Evolutionary conservation across 176 grass and related monocot species (phyloP), one percentile per base, ranked within the genome.

Genomic region (Avena sativa): DNA sequence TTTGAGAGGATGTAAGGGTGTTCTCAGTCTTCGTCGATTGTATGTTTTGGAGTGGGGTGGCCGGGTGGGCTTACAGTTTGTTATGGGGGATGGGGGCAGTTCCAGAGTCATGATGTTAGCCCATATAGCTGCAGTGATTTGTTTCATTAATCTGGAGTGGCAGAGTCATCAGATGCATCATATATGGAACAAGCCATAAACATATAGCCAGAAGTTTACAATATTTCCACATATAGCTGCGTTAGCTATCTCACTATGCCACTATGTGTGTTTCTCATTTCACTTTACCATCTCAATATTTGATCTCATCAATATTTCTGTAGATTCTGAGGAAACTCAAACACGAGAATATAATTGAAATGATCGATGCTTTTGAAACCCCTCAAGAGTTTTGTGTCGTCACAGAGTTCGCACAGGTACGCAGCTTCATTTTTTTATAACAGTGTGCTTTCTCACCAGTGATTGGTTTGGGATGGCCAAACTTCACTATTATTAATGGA

Each of bases 311-410:
- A 16, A 44, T 12, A 49, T 61, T 75, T 74, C 26, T 76, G 71
- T 59, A 98, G 95, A 98, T 98, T 55, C 88, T 95, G 53, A 90
- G 95, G 84, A 98, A 93, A 65, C 87, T 98, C 77, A 98, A 98
- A 78, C 96, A 98, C 19, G 90, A 78, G 62, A 98, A 98, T 82
- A 98, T 98, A 78, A 98, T 98, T 52, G 93, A 95, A 86, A 98
- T 98, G 93, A 80, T 98, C 1, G 96, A 95, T 93, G 83, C 96
- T 26, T 98, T 98, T 72, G 96, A 98, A 71, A 98, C 89, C 34
- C 91, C 93, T 53, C 93, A 98, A 89, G 95, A 95, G 87, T 98
- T 98, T 85, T 98, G 95, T 79, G 95, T 98, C 86, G 93, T 95
- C 63, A 98, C 95, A 81, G 93, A 98, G 55, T 98, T 98, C 79